A percentile compares a stretch with the other conserved stretches of the same genome.
These are phyloP conservation scores for Sporothrix mexicana DNA, from an alignment of 2,329 filamentous ascomycete genomes.

Conservation along the genomic window DNA sequence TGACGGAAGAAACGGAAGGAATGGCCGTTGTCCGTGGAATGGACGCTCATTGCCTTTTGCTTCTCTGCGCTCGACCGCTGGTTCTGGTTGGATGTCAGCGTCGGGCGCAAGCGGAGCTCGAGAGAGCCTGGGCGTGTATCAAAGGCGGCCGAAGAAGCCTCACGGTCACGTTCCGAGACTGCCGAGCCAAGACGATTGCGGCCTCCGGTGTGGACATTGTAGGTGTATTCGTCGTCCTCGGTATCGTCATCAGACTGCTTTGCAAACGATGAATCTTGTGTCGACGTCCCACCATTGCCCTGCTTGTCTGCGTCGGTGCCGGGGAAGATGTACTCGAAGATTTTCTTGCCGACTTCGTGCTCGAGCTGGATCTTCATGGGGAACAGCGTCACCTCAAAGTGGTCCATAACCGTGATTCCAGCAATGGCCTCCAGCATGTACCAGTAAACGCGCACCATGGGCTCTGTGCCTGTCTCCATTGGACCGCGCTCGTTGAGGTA, in stretches of 20 bases:
- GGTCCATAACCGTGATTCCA: conserved; percentile 94
- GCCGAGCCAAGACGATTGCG: conserved; percentile 45
- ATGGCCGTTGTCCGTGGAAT: conserved; percentile 54
- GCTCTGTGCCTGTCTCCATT: conserved; percentile 63
- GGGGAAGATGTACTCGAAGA: conserved; percentile 98
- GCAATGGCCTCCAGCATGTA: conserved; percentile 98
- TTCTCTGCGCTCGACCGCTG: conserved; percentile 46
- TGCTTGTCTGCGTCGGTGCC: conserved; percentile 62
- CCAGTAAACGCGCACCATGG: conserved; percentile 96
- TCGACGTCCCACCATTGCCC: conserved; percentile 52
- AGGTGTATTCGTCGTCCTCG: conserved; percentile 49
- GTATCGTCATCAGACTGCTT: conserved; percentile 44
- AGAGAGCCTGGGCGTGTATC: conserved; percentile 73
- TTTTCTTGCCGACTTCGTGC: conserved; percentile 85
- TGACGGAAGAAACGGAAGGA: conserved; percentile 60
- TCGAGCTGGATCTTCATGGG: conserved; percentile 94
- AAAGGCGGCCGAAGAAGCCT: conserved; percentile 50
- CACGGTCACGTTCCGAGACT: conserved; percentile 46
- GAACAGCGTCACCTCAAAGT: conserved; percentile 93
- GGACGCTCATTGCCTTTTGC: conserved; percentile 57
- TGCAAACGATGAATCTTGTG: conserved; percentile 7
- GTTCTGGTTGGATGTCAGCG: conserved; percentile 64
- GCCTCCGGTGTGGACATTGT: conserved; percentile 28
- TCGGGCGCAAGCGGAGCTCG: conserved; percentile 82
- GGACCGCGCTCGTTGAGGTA: conserved; percentile 72